Percentiles rank a stretch among this genome's conserved stretches.
These are phyloP conservation scores for Rhodosporidiobolus odoratus DNA, from an alignment of 768 basidiomycete genomes.

Conservation along the genomic window DNA sequence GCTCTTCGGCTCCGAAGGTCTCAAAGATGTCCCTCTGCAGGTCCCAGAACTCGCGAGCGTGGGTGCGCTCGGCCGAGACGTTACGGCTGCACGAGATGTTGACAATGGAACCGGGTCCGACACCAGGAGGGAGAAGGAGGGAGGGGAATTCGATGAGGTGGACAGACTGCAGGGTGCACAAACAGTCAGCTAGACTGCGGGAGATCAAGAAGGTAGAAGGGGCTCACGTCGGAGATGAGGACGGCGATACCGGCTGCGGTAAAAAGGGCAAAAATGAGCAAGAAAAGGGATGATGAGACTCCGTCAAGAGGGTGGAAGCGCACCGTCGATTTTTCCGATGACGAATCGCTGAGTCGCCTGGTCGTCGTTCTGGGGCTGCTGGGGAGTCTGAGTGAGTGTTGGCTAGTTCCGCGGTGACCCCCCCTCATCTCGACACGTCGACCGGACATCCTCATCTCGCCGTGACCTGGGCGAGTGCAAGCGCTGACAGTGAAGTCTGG, in stretches of 20 bases:
- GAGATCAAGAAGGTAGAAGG: neutral
- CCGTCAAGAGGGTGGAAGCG: neutral
- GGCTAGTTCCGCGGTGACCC: neutral
- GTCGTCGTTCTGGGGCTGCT: conserved; percentile 11
- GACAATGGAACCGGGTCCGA: conserved; percentile 89
- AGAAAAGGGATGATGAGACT: neutral
- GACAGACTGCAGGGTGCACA: conserved; percentile 69
- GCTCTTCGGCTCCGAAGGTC: conserved; percentile 63
- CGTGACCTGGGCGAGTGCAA: neutral
- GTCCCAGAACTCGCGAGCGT: conserved; percentile 74
- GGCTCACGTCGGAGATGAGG: conserved; percentile 40
- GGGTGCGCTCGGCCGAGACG: conserved; percentile 64
- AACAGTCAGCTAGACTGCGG: no score
- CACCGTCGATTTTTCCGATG: conserved; percentile 37
- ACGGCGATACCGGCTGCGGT: conserved; percentile 41
- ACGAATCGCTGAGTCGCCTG: conserved; percentile 20
- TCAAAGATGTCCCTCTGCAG: conserved; percentile 75
- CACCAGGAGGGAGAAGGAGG: conserved; percentile 82
- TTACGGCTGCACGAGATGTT: conserved; percentile 94
- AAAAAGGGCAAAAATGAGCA: neutral
- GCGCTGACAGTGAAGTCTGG: no score
- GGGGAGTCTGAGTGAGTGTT: neutral
- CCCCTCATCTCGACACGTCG: neutral
- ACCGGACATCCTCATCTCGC: no score
- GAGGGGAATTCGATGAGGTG: conserved; percentile 98